These are phyloP conservation scores for Diaporthe ampelina DNA, from an alignment of 2,329 filamentous ascomycete species.

Conservation along the genomic window DNA sequence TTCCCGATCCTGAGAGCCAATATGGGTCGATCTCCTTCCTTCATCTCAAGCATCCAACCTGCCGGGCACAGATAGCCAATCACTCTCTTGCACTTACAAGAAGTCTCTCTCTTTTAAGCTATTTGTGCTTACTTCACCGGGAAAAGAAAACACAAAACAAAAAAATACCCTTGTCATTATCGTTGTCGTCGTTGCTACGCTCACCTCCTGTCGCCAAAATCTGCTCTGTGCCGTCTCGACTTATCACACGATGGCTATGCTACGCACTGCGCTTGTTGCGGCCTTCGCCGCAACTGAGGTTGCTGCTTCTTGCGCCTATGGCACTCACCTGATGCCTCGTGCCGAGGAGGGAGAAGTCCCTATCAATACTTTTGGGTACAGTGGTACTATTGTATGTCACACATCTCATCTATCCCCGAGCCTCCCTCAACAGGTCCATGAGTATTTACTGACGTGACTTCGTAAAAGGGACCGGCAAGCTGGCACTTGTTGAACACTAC, in stretches of 20 bases:
- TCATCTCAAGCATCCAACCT: conserved; percentile 18
- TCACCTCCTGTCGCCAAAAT: background rate
- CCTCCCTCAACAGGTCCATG: background rate
- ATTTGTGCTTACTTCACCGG: background rate
- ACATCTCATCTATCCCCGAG: background rate
- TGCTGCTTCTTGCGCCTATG: conserved; percentile 47
- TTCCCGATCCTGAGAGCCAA: conserved; percentile 10
- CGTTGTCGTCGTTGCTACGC: background rate
- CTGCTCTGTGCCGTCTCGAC: background rate
- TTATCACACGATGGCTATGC: conserved; percentile 8
- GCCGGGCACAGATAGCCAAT: conserved; percentile 9
- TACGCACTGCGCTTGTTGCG: conserved; percentile 19
- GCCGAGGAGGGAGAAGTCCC: conserved; percentile 50
- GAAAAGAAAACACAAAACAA: background rate
- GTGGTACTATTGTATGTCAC: conserved; percentile 50
- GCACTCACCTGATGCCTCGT: conserved; percentile 46
- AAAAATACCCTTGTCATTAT: background rate
- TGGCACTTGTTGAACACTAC: conserved; percentile 51
- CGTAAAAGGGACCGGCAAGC: conserved; percentile 50
- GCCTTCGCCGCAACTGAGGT: conserved; percentile 44
- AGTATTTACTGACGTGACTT: background rate
- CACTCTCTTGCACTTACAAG: conserved; percentile 17
- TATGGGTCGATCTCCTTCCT: conserved; percentile 10
- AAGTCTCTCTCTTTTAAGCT: conserved; percentile 18
- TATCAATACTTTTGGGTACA: conserved; percentile 52